Evolutionary conservation across 148 eudicot genomes (phyloP).

Genomic region (Agrostemma githago): DNA sequence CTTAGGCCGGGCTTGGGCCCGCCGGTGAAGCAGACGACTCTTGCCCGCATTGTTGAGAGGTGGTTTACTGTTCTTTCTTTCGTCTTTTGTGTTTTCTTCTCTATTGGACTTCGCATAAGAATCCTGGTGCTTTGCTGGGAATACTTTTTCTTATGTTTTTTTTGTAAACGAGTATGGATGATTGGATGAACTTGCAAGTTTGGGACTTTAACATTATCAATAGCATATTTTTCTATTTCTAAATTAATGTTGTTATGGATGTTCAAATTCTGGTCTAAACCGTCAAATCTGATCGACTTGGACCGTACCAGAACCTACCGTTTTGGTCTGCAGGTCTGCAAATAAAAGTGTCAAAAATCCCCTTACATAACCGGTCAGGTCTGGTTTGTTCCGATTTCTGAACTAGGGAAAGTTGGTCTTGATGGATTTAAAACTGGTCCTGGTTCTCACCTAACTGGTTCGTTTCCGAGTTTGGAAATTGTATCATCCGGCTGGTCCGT

Average conservation of each 20-base stretch:
- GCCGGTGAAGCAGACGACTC: neutral
- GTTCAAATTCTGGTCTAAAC: too few relatives aligned
- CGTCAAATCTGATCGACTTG: too few relatives aligned
- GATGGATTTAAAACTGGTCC: too few relatives aligned
- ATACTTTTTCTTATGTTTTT: neutral
- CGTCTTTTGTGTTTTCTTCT: neutral
- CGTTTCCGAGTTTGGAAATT: too few relatives aligned
- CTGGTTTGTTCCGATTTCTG: too few relatives aligned
- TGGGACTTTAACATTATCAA: slow-evolving; percentile 10
- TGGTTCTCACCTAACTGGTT: too few relatives aligned
- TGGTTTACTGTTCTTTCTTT: slow-evolving; percentile 15
- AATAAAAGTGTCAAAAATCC: too few relatives aligned
- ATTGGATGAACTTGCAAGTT: slow-evolving; percentile 15
- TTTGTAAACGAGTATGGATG: slow-evolving; percentile 8
- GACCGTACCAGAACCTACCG: too few relatives aligned
- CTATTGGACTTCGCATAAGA: neutral
- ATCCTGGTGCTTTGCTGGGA: slow-evolving; percentile 10
- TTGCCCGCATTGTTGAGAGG: slow-evolving; percentile 11
- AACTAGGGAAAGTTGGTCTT: too few relatives aligned
- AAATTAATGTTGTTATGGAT: neutral
- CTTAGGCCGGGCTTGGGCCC: neutral
- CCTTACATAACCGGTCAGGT: too few relatives aligned
- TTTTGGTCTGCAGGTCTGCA: too few relatives aligned
- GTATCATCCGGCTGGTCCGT: too few relatives aligned
- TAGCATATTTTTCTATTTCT: neutral